Base-by-base conservation (phyloP, 352 stramenopile species). In the Thraustotheca clavata region DNA sequence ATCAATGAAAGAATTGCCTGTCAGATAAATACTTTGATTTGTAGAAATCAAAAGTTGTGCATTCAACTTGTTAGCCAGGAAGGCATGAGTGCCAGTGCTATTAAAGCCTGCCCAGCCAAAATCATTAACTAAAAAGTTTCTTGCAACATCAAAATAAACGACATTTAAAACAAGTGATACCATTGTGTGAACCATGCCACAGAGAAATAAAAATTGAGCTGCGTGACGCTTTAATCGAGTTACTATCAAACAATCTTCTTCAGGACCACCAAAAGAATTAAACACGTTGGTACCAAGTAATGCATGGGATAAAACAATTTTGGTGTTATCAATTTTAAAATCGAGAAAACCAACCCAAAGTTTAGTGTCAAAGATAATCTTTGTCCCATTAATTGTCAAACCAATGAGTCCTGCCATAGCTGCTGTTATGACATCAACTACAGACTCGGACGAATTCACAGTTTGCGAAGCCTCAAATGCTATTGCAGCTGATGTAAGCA, bases 31-130 rank as follows among this genome's bases (percentile, higher is more conserved):
- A 5, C 20, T 47, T 20, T 5, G 12, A 16, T 36, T 48, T 9
- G 34, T 61, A 14, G 52, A 48, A 16, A 47, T 61, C 35, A 39
- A 22, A 1, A 60, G 32, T 14, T 60, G 26, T 6, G 12, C 8
- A 31, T 65, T 65, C 29, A 65, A 55, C 7, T 9, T 34, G 29
- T 65, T 65, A 33, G 38, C 22, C 22, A 65, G 38, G 29, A 55
- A 65, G 27, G 39, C 57, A 11, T 65, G 57, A n/a, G 38, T 49
- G 36, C 47, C 47, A 32, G 38, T 34, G 22, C 14, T 12, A 18
- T 65, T n/a, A 33, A 65, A 65, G 18, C 16, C 27, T 8, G 32
- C 38, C 57, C 57, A 65, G 38, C 24, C 24, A 24, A 55, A 65
- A 27, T 65, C 57, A 24, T 65, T 65, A 18, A 12, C 41, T 18